Percentiles rank a stretch among this genome's conserved stretches.
Conservation (phyloP, 2,329 filamentous ascomycete genomes). For the Penicillium sp. region DNA sequence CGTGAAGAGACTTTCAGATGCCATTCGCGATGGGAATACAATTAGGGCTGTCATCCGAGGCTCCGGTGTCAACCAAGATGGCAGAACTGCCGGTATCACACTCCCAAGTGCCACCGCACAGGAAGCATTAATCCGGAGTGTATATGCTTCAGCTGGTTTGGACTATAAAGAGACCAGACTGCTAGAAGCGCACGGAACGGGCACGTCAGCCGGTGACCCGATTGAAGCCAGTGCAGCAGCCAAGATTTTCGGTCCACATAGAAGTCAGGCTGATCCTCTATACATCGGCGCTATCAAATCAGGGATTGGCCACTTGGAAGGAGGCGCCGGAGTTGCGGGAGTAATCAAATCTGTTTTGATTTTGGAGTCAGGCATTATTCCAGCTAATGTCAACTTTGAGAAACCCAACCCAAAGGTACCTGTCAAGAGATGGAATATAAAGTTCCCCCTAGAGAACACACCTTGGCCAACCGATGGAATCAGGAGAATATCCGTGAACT, state of each 20-base stretch:
- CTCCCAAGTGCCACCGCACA: slow-evolving; percentile 21
- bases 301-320: slow-evolving; percentile 28
- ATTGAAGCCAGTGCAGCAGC: slow-evolving; percentile 19
- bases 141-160: slow-evolving; percentile 9
- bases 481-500: slow-evolving; percentile 23
- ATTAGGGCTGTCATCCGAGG: slow-evolving; percentile 29
- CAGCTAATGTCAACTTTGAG: slow-evolving; percentile 41
- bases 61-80: slow-evolving; percentile 22
- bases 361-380: slow-evolving; percentile 43
- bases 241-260: slow-evolving; percentile 17
- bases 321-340: slow-evolving; percentile 36
- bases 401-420: slow-evolving; percentile 35
- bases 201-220: slow-evolving; percentile 23
- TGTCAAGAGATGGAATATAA: slow-evolving; percentile 34
- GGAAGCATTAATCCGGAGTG: slow-evolving; percentile 17
- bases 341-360: slow-evolving; percentile 43
- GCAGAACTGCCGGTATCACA: slow-evolving; percentile 21
- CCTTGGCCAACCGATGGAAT: slow-evolving; percentile 25
- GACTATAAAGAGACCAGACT: slow-evolving; percentile 5
- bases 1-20: slow-evolving; percentile 26
- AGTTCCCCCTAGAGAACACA: slow-evolving; percentile 24
- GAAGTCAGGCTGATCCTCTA: slow-evolving; percentile 12
- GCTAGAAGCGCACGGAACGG: slow-evolving; percentile 26
- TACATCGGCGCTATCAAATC: slow-evolving; percentile 21
- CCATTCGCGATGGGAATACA: slow-evolving; percentile 26